Conservation (phyloP, 345 rosid genomes). For the Ailanthus altissimus region DNA sequence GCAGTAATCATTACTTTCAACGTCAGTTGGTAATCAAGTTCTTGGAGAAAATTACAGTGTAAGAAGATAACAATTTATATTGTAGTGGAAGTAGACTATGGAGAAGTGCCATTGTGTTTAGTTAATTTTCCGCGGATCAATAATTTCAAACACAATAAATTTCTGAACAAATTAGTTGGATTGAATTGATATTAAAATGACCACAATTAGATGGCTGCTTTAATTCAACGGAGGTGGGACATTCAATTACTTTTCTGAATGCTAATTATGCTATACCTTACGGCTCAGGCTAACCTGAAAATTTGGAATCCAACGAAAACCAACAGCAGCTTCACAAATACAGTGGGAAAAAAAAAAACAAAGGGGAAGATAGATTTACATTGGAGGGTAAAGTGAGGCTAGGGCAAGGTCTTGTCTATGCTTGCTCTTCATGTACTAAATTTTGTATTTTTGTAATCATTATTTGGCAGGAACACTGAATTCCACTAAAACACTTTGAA, state of each 20-base stretch:
- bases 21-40: neutral
- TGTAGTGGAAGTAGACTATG: neutral
- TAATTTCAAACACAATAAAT: neutral
- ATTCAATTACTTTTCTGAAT: neutral
- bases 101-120: neutral
- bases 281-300: neutral
- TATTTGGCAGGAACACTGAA: neutral
- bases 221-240: neutral
- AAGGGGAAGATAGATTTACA: neutral
- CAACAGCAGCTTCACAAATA: neutral
- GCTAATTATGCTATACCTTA: neutral
- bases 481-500: neutral
- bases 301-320: neutral
- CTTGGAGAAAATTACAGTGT: too few relatives aligned
- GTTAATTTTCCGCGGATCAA: neutral
- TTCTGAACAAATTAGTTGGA: slow-evolving; percentile 7
- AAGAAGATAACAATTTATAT: neutral
- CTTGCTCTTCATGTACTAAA: neutral
- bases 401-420: neutral
- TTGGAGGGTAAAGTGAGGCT: neutral
- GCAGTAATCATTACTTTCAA: neutral
- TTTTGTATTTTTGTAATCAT: slow-evolving; percentile 3
- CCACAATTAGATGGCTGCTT: neutral
- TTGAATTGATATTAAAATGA: neutral
- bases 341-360: neutral